Conservation (phyloP, 2,329 filamentous ascomycete genomes). For the Pseudocercospora eumusae region DNA sequence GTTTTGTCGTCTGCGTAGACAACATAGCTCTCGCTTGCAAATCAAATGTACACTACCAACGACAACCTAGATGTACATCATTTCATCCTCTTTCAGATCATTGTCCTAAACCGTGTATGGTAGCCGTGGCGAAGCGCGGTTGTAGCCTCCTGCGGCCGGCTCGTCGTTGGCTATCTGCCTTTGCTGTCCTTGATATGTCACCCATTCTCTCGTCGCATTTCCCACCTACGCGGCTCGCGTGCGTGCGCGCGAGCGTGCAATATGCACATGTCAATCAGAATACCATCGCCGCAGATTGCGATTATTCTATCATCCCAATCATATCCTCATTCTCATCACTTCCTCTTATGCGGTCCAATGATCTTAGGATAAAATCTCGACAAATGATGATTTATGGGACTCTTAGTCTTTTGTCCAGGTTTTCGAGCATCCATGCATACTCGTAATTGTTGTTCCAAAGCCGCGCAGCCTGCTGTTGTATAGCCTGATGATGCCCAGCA, state of each 20-base stretch:
- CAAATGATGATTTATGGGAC: constrained; percentile 89
- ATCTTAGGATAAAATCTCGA: constrained; percentile 73
- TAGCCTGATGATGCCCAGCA: constrained; percentile 83
- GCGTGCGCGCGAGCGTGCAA: background rate
- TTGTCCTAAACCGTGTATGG: background rate
- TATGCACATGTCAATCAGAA: background rate
- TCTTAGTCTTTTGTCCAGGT: constrained; percentile 57
- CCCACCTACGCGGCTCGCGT: background rate
- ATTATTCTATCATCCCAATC: background rate
- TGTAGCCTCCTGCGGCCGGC: background rate
- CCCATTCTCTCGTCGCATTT: background rate
- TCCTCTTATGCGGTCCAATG: constrained; percentile 69
- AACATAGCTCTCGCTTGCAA: background rate
- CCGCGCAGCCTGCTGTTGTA: constrained; percentile 61
- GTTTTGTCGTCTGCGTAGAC: constrained; percentile 5
- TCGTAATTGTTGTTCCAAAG: constrained; percentile 62
- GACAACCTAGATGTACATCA: background rate
- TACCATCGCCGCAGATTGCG: background rate
- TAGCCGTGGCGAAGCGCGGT: background rate
- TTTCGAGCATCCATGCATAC: constrained; percentile 73
- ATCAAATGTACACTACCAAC: constrained; percentile 1
- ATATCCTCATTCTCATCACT: constrained; percentile 42
- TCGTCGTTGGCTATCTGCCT: background rate
- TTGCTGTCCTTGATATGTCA: background rate
- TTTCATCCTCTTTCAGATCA: background rate